Conservation (phyloP, 2,329 filamentous ascomycete genomes). For the Diaporthe caulivora region DNA sequence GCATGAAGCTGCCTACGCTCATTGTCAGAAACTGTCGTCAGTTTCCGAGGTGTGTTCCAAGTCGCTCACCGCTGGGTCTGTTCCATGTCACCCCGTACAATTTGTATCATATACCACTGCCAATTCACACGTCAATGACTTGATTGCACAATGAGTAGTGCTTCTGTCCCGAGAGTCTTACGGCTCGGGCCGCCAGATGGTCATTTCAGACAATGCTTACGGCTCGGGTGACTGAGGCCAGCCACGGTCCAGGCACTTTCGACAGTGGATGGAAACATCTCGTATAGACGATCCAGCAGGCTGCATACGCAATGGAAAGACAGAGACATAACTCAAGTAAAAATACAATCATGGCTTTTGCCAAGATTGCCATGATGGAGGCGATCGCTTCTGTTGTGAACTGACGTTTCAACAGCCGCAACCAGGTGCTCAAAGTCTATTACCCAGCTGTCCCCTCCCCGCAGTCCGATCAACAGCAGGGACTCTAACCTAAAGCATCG, state of each 20-base stretch:
- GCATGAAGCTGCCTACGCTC: conserved; percentile 11
- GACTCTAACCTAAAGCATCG: conserved; percentile 19
- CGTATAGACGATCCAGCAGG: conserved; percentile 21
- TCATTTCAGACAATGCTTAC: background rate
- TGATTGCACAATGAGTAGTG: background rate
- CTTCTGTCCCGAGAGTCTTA: background rate
- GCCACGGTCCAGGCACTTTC: conserved; percentile 16
- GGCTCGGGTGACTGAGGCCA: conserved; percentile 18
- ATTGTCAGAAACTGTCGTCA: background rate
- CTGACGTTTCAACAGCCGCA: background rate
- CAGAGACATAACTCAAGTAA: background rate
- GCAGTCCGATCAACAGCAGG: conserved; percentile 26
- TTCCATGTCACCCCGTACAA: conserved; percentile 23
- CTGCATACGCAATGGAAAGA: background rate
- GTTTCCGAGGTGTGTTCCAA: background rate
- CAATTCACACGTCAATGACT: background rate
- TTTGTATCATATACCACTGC: conserved; percentile 26
- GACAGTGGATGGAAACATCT: conserved; percentile 24
- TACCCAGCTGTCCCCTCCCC: background rate
- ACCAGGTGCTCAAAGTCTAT: background rate
- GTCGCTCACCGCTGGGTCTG: conserved; percentile 20
- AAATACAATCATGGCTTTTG: background rate
- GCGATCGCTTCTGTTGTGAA: background rate
- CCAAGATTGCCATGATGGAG: background rate
- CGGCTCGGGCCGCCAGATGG: no score